These are phyloP conservation scores for Kwoniella shivajii DNA, from an alignment of 1,284 basidiomycete species.

Conservation along the genomic window DNA sequence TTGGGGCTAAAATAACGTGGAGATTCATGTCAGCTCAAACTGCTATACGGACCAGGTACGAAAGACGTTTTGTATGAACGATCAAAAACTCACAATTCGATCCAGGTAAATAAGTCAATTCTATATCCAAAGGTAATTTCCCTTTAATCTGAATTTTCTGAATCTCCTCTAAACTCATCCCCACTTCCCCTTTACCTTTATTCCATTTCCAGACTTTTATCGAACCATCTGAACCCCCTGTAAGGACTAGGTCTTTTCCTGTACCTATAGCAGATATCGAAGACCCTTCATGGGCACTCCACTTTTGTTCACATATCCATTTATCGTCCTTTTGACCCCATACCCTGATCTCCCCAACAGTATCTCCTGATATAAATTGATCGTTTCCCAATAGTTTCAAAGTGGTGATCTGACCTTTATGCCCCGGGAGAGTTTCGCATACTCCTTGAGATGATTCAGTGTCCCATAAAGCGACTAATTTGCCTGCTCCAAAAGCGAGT, in stretches of 20 bases:
- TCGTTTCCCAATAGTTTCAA: constrained; percentile 62
- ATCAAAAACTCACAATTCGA: constrained; percentile 61
- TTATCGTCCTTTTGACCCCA: constrained; percentile 42
- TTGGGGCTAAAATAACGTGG: constrained; percentile 57
- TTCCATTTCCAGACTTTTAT: constrained; percentile 70
- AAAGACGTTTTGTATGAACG: background rate
- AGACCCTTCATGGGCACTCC: constrained; percentile 65
- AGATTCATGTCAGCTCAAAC: background rate
- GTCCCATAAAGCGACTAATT: constrained; percentile 76
- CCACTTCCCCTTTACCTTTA: background rate
- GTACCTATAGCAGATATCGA: constrained; percentile 65
- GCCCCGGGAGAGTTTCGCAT: constrained; percentile 69
- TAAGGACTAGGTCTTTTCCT: constrained; percentile 59
- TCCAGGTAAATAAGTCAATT: constrained; percentile 65
- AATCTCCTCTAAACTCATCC: constrained; percentile 16
- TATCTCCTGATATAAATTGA: constrained; percentile 69
- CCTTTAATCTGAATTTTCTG: constrained; percentile 70
- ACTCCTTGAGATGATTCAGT: constrained; percentile 62
- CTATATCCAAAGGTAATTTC: constrained; percentile 73
- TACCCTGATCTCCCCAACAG: constrained; percentile 61
- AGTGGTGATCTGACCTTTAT: constrained; percentile 73
- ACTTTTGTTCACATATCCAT: constrained; percentile 5
- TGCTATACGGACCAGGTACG: background rate
- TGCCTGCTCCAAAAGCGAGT: constrained; percentile 77
- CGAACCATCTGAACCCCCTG: constrained; percentile 76